Evolutionary conservation across 2,329 filamentous ascomycete genomes (phyloP).

Genomic region (Epichloe brachyelytri): DNA sequence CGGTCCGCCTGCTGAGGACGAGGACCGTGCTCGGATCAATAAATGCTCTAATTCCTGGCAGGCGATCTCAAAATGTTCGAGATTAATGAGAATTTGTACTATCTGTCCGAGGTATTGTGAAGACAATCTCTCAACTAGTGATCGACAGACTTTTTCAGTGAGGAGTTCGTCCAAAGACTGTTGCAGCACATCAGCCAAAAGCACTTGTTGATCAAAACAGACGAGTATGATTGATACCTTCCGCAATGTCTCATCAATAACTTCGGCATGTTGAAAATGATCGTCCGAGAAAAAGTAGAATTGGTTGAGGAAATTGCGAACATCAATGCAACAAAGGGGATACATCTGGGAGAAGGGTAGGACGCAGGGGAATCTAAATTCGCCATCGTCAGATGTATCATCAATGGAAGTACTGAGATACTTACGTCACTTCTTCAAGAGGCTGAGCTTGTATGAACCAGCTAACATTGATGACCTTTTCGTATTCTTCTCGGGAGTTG

Average conservation of each 20-base stretch:
- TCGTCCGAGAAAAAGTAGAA: slow-evolving; percentile 98
- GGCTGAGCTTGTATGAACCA: slow-evolving; percentile 86
- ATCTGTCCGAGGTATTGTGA: slow-evolving; percentile 96
- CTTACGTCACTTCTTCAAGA: slow-evolving; percentile 60
- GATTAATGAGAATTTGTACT: slow-evolving; percentile 93
- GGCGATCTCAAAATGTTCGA: slow-evolving; percentile 92
- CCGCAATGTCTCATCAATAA: slow-evolving; percentile 84
- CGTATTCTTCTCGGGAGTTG: slow-evolving; percentile 78
- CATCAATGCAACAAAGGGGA: slow-evolving; percentile 93
- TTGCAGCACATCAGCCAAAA: background rate
- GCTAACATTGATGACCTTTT: slow-evolving; percentile 89
- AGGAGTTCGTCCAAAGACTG: slow-evolving; percentile 91
- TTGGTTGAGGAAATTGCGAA: slow-evolving; percentile 92
- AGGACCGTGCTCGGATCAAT: slow-evolving; percentile 72
- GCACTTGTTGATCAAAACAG: background rate
- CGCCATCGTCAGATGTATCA: background rate
- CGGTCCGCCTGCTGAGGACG: slow-evolving; percentile 66
- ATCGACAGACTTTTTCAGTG: slow-evolving; percentile 81
- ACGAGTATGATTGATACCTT: slow-evolving; percentile 35
- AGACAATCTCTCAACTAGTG: slow-evolving; percentile 72
- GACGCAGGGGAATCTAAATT: slow-evolving; percentile 75
- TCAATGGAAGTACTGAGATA: slow-evolving; percentile 8
- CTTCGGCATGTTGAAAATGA: slow-evolving; percentile 78
- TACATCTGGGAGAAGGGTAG: slow-evolving; percentile 99
- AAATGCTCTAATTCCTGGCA: slow-evolving; percentile 82